A percentile compares a stretch with the other conserved stretches of the same genome.
These are phyloP conservation scores for Apiospora sp. DNA, from an alignment of 2,329 filamentous ascomycete genomes.

Conservation along the genomic window DNA sequence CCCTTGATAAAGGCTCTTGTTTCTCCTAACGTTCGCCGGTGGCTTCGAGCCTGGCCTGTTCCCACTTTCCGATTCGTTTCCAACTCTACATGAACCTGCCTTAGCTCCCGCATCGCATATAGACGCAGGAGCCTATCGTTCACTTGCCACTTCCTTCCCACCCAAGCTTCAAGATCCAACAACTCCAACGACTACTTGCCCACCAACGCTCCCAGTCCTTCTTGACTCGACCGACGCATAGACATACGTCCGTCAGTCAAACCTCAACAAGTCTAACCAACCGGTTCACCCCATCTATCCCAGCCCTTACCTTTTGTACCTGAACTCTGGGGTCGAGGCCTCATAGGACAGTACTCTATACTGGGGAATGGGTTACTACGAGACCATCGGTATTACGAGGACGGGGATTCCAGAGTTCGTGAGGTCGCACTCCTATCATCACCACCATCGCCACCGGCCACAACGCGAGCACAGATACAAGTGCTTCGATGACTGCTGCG, in stretches of 20 bases:
- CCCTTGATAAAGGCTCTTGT: conserved; percentile 36
- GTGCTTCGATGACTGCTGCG: conserved; percentile 40
- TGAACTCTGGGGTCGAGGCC: conserved; percentile 10
- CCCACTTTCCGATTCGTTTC: conserved; percentile 34
- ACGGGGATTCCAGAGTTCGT: conserved; percentile 32
- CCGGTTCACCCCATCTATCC: neutral
- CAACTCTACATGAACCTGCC: conserved; percentile 30
- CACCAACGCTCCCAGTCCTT: neutral
- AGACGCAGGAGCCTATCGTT: conserved; percentile 30
- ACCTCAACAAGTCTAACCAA: neutral
- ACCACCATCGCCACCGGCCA: conserved; percentile 32
- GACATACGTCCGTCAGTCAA: conserved; percentile 20
- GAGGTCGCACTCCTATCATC: conserved; percentile 36
- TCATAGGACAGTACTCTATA: conserved; percentile 25
- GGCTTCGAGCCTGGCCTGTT: conserved; percentile 31
- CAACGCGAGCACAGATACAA: conserved; percentile 24
- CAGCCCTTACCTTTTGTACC: neutral
- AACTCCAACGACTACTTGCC: neutral
- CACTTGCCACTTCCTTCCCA: conserved; percentile 28
- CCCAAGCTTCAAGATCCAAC: conserved; percentile 23
- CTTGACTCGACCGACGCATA: conserved; percentile 27
- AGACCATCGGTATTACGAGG: conserved; percentile 30
- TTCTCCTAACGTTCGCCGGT: conserved; percentile 29
- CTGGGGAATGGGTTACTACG: conserved; percentile 2
- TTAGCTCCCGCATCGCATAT: conserved; percentile 37